Evolutionary conservation across 2,329 filamentous ascomycete species (phyloP), one percentile per base, ranked within the genome.

Genomic region (Plectosphaerella sp.): DNA sequence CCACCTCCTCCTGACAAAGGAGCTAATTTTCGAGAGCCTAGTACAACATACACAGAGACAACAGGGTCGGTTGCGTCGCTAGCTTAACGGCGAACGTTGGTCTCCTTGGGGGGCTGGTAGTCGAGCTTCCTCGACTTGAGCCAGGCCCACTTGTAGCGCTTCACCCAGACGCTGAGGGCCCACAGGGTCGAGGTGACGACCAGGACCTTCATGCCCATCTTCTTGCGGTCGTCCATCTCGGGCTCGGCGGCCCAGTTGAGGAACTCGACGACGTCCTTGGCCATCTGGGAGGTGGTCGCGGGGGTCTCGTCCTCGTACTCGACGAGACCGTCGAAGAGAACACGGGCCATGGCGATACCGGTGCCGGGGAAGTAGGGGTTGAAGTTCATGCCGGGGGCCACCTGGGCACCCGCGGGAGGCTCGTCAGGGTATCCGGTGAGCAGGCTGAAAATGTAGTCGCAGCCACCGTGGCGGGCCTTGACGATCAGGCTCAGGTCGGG

Each of bases 301-400:
- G 91, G 89, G 42, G 94, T 99, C 58, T 83, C 91, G 62, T 99
- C 94, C 72, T 99, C 94, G 77, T 97, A 99, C 73, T 99, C 94
- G 58, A 99, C 94, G 53, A 99, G 79, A 59, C 91, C 94, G 63
- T 99, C 94, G 77, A 96, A 99, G 56, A 99, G 85, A 56, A 97
- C 94, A 84, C 94, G 93, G 64, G 88, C 93, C 94, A 99, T 99
- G 66, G 89, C 94, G 72, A 99, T 99, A 70, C 93, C 93, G 63
- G 94, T 97, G 69, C 94, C 94, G 53, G 94, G 94, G 87, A 99
- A 99, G 83, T 97, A 99, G 56, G 94, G 94, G 84, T 99, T 99
- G 86, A 99, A 99, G 86, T 97, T 97, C 75, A 99, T 86, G 67
- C 94, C 94, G 57, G 86, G 84, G 64, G 86, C 87, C 55, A 99